Evolutionary conservation across 805 yeast genomes (phyloP).

Genomic region (Zygotorulaspora danielsina): DNA sequence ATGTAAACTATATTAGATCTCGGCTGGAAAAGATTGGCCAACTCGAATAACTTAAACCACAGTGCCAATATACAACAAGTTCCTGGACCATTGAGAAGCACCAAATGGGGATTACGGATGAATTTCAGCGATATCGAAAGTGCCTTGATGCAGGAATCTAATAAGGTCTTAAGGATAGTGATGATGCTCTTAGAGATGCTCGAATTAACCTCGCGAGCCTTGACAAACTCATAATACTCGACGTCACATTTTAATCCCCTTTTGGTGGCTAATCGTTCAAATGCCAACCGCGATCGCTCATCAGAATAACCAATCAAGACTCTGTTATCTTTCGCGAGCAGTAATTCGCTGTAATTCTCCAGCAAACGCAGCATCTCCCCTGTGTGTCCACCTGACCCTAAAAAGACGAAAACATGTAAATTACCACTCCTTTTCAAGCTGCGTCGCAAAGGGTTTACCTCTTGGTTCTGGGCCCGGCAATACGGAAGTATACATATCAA

Average conservation of each 20-base stretch:
- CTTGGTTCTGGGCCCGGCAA: slow-evolving; percentile 7
- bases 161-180: slow-evolving; percentile 36
- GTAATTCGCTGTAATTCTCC: slow-evolving; percentile 36
- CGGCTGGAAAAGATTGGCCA: slow-evolving; percentile 15
- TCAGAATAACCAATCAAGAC: slow-evolving; percentile 32
- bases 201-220: slow-evolving; percentile 41
- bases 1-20: slow-evolving; percentile 77
- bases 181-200: slow-evolving; percentile 29
- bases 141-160: slow-evolving; percentile 20
- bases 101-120: slow-evolving; percentile 24
- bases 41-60: slow-evolving; percentile 30
- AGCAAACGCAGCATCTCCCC: slow-evolving; percentile 88
- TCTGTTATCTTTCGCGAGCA: slow-evolving; percentile 48
- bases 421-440: slow-evolving; percentile 7
- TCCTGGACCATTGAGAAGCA: slow-evolving; percentile 40
- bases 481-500: slow-evolving; percentile 22
- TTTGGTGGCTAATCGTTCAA: slow-evolving; percentile 28
- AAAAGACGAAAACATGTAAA: slow-evolving; percentile 49
- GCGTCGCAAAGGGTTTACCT: neutral
- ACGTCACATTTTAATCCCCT: slow-evolving; percentile 9
- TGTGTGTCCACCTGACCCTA: slow-evolving; percentile 97
- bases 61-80: slow-evolving; percentile 34
- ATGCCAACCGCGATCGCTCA: slow-evolving; percentile 38
- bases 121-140: slow-evolving; percentile 18
- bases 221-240: slow-evolving; percentile 26